Conservation (phyloP, 768 basidiomycete genomes). For the Leccinum incarnatum region DNA sequence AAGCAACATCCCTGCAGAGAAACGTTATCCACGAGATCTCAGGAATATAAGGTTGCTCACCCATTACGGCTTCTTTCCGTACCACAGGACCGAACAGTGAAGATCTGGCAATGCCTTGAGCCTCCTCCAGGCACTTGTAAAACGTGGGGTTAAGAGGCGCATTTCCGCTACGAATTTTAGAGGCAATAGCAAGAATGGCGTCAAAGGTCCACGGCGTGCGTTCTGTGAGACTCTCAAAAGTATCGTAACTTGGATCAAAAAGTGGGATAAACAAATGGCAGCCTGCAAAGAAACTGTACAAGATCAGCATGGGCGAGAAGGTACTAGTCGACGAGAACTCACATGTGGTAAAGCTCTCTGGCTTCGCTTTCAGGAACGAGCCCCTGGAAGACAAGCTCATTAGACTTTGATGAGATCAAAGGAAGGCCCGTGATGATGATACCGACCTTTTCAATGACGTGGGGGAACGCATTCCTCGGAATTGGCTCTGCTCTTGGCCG, state of each 20-base stretch:
- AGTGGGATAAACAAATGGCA: constrained; percentile 96
- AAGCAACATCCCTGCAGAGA: constrained; percentile 73
- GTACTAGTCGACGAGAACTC: constrained; percentile 29
- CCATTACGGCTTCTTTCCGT: constrained; percentile 92
- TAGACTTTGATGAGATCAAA: not conserved
- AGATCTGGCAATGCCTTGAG: constrained; percentile 92
- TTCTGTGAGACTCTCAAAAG: constrained; percentile 87
- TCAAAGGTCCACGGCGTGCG: constrained; percentile 96
- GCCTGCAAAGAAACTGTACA: constrained; percentile 84
- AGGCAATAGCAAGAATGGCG: constrained; percentile 87
- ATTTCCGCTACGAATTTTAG: constrained; percentile 88
- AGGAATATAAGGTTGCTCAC: constrained; percentile 37
- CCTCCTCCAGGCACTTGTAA: constrained; percentile 90
- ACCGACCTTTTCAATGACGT: constrained; percentile 80
- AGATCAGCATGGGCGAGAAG: constrained; percentile 3
- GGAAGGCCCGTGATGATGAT: not conserved
- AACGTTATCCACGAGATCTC: constrained; percentile 2
- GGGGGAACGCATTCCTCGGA: constrained; percentile 82
- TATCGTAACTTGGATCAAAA: constrained; percentile 91
- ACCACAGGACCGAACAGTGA: constrained; percentile 93
- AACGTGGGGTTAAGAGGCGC: constrained; percentile 82
- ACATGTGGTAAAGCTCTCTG: constrained; percentile 91
- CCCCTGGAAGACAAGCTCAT: constrained; percentile 46
- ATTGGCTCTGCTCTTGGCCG: constrained; percentile 82
- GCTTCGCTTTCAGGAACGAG: constrained; percentile 85